Conservation (phyloP, 495 filamentous ascomycete genomes). For the Penicillium fimorum region DNA sequence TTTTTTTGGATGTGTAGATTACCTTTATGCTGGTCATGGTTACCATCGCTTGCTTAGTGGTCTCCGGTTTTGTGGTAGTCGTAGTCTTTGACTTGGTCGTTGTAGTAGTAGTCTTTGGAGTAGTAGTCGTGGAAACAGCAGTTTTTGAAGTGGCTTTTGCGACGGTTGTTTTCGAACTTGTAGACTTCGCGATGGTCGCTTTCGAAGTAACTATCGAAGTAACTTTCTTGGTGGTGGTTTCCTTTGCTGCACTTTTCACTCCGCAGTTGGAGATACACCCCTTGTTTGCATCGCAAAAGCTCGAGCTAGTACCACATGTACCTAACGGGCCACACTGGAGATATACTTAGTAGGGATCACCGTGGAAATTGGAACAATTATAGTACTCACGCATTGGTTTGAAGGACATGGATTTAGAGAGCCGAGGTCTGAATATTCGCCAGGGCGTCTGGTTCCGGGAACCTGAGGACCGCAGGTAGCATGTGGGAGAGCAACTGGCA, state of each 20-base stretch:
- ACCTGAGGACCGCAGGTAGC: conserved; percentile 24
- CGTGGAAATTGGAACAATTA: not conserved
- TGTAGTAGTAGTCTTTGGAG: not conserved
- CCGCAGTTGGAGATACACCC: not conserved
- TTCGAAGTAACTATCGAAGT: not conserved
- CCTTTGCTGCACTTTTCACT: not conserved
- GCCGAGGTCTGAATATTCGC: conserved; percentile 14
- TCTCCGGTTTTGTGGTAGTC: too few relatives aligned
- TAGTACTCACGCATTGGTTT: conserved; percentile 15
- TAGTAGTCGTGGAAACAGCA: not conserved
- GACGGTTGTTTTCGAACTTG: not conserved
- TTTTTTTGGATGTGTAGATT: not conserved
- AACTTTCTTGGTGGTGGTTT: not conserved
- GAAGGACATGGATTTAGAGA: conserved; percentile 18
- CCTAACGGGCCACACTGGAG: not conserved
- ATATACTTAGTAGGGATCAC: not conserved
- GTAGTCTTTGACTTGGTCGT: not conserved
- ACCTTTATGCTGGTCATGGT: not conserved
- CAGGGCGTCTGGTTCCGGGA: conserved; percentile 15
- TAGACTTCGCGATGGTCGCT: not conserved
- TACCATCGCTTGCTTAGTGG: not conserved
- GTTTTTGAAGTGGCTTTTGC: not conserved
- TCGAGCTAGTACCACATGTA: conserved; percentile 9
- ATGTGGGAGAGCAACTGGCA: conserved; percentile 22
- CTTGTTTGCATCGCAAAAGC: not conserved